phyloP scores from a whole-genome alignment of 352 stramenopile species.

The Aphanomyces cochlioides region DNA sequence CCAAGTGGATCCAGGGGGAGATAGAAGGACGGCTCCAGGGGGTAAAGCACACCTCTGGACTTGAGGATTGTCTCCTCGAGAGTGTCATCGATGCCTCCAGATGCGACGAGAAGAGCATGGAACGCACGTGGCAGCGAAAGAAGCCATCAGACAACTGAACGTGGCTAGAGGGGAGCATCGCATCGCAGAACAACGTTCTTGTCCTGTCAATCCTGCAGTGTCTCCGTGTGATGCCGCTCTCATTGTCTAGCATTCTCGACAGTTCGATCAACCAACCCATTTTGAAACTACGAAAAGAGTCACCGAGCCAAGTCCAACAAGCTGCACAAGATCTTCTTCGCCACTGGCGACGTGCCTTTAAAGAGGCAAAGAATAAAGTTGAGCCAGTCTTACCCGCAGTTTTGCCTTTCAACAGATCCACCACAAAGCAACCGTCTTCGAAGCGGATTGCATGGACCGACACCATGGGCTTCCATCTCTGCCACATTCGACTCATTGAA shows the following conservation, averaged over 20 bases:
- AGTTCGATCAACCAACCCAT: neutral
- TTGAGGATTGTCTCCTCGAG: too few species aligned
- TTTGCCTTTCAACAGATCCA: slow-evolving; percentile 2
- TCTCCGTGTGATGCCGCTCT: neutral
- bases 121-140: too few species aligned
- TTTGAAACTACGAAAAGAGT: neutral
- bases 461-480: slow-evolving; percentile 62
- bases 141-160: too few species aligned
- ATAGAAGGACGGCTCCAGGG: too few species aligned
- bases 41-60: too few species aligned
- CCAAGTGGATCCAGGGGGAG: too few species aligned
- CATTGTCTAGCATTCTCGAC: neutral
- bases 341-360: neutral
- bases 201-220: neutral
- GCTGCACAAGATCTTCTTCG: neutral
- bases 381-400: neutral
- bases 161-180: neutral
- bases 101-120: too few species aligned
- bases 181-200: neutral
- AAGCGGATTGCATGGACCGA: slow-evolving; percentile 81
- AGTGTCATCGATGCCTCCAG: too few species aligned
- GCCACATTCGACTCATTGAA: slow-evolving; percentile 79
- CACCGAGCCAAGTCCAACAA: neutral
- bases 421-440: slow-evolving; percentile 30
- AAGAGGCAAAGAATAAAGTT: neutral